These are phyloP conservation scores for Aureobasidium mangrovei DNA, from an alignment of 2,329 filamentous ascomycete genomes.

Conservation along the genomic window DNA sequence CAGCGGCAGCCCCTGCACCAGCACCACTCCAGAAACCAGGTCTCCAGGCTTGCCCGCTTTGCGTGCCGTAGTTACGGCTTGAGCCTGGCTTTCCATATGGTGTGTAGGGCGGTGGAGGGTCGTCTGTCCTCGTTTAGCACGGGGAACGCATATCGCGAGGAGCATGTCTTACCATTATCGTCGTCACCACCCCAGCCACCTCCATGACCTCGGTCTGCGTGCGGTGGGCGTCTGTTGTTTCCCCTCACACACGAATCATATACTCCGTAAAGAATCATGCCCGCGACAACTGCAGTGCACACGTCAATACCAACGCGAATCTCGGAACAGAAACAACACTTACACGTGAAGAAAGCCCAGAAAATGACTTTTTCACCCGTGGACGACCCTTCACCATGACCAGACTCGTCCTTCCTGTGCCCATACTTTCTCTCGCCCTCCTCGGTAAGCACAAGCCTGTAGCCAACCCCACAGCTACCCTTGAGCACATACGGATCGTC, in stretches of 20 bases:
- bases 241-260: slow-evolving; percentile 19
- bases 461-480: slow-evolving; percentile 89
- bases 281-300: slow-evolving; percentile 20
- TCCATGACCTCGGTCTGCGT: slow-evolving; percentile 32
- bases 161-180: slow-evolving; percentile 27
- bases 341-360: slow-evolving; percentile 49
- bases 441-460: slow-evolving; percentile 68
- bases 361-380: slow-evolving; percentile 41
- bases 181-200: slow-evolving; percentile 36
- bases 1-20: slow-evolving; percentile 58
- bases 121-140: slow-evolving; percentile 29
- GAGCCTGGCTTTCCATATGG: slow-evolving; percentile 18
- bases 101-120: slow-evolving; percentile 43
- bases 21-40: slow-evolving; percentile 68
- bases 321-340: slow-evolving; percentile 11
- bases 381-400: not conserved
- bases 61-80: slow-evolving; percentile 14
- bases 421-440: slow-evolving; percentile 65
- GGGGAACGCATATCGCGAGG: not conserved
- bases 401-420: slow-evolving; percentile 22
- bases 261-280: slow-evolving; percentile 25
- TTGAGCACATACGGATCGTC: slow-evolving; percentile 82
- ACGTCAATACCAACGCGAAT: not conserved
- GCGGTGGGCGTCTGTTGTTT: slow-evolving; percentile 14
- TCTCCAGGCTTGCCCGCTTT: slow-evolving; percentile 46